Evolutionary conservation across 805 yeast genomes (phyloP).

Genomic region (Ogataea corticis): DNA sequence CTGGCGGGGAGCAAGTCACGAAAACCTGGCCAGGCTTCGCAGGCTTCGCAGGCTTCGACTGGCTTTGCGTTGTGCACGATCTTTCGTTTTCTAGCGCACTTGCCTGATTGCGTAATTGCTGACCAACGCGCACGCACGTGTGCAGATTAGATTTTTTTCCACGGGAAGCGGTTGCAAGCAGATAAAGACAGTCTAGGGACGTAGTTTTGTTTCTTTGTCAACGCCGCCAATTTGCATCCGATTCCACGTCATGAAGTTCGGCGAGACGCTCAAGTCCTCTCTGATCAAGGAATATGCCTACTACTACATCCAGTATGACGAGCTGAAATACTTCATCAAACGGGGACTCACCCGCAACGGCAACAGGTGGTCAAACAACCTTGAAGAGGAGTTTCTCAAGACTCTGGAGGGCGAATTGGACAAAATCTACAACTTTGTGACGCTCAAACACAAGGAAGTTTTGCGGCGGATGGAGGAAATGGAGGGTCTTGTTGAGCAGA

Average conservation of each 20-base stretch:
- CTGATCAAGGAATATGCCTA: slow-evolving; percentile 87
- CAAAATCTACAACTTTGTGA: slow-evolving; percentile 89
- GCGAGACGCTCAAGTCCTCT: slow-evolving; percentile 87
- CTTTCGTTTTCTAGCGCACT: no score
- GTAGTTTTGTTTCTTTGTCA: slow-evolving; percentile 3
- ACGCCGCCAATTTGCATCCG: no score
- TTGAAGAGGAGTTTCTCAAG: slow-evolving; percentile 80
- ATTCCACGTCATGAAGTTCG: slow-evolving; percentile 99
- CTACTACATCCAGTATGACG: slow-evolving; percentile 91
- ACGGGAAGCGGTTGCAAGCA: neutral
- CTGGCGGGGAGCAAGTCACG: no score
- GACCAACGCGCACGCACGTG: slow-evolving; percentile 2
- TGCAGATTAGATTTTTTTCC: neutral
- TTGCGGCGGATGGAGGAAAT: slow-evolving; percentile 80
- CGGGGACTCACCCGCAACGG: slow-evolving; percentile 57
- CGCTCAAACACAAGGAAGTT: slow-evolving; percentile 84
- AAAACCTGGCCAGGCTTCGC: no score
- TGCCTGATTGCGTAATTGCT: no score
- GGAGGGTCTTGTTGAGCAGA: slow-evolving; percentile 66
- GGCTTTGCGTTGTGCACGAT: no score
- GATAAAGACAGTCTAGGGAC: slow-evolving; percentile 4
- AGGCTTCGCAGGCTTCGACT: no score
- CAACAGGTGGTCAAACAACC: slow-evolving; percentile 68
- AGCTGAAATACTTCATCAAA: slow-evolving; percentile 78
- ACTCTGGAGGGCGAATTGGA: slow-evolving; percentile 81